A percentile compares a stretch with the other conserved stretches of the same genome.
These are phyloP conservation scores for Teratosphaeria zuluensis DNA, from an alignment of 2,329 filamentous ascomycete genomes.

Conservation along the genomic window DNA sequence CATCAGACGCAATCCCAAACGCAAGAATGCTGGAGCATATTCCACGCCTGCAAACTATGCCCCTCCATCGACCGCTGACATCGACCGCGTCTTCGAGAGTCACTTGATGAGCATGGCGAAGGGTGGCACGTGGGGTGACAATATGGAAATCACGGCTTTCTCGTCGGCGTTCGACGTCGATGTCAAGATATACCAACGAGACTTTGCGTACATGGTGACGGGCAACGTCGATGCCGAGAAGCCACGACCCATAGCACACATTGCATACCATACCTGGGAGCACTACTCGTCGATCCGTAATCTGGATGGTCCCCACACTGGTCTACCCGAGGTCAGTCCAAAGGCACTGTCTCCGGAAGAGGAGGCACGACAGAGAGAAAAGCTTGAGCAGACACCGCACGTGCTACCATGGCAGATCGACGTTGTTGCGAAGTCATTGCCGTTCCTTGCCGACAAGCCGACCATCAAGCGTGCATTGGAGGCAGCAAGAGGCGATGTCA, in stretches of 20 bases:
- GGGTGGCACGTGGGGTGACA: constrained; percentile 54
- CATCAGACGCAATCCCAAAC: constrained; percentile 48
- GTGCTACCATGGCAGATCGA: constrained; percentile 48
- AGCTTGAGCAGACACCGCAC: constrained; percentile 29
- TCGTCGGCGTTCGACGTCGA: constrained; percentile 51
- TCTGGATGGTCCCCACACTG: constrained; percentile 48
- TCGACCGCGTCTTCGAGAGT: constrained; percentile 42
- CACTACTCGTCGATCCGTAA: constrained; percentile 60
- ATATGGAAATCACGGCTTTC: constrained; percentile 59
- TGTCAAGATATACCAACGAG: constrained; percentile 52
- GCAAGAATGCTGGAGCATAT: constrained; percentile 43
- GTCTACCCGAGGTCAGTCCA: constrained; percentile 40
- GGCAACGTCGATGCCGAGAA: constrained; percentile 26
- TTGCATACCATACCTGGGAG: constrained; percentile 45
- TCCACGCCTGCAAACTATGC: constrained; percentile 37
- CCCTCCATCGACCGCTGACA: constrained; percentile 43
- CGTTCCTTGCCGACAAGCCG: constrained; percentile 40
- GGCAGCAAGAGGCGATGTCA: constrained; percentile 44
- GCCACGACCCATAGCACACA: constrained; percentile 37
- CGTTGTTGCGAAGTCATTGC: constrained; percentile 42
- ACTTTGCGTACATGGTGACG: constrained; percentile 42
- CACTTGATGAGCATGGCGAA: constrained; percentile 52
- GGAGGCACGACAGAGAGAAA: constrained; percentile 28
- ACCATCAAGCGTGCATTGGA: constrained; percentile 45
- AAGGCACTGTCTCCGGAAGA: constrained; percentile 32